Evolutionary conservation across 306 rosid genomes (phyloP), one percentile per base, ranked within the genome.

Genomic region (Cicer arietinum): DNA sequence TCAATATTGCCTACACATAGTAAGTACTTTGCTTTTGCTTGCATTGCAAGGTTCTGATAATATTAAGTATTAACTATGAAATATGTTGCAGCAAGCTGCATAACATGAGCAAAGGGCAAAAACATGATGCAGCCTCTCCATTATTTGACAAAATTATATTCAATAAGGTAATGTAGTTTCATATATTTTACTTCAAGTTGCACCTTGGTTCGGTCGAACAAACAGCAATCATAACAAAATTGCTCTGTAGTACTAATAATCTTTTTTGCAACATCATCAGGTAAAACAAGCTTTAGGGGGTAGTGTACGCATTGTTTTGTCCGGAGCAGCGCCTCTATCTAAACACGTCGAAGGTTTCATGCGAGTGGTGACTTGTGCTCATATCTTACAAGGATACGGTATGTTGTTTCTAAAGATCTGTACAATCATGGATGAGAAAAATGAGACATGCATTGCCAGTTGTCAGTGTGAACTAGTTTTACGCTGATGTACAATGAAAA

Each of bases 321-420:
- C 98, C 44, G 98, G 97, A 80, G 98, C 91, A 61, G 98, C 98
- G 44, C 98, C 98, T 72, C 91, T 93, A 47, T 80, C 97, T 10
- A 41, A 53, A 67, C 96, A 93, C 30, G 93, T 93, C 9, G 98
- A 93, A 84, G 51, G 88, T 69, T 93, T 79, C 86, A 80, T 93
- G 35, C 87, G 96, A 65, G 97, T 93, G 50, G 98, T 93, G 65
- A 51, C 97, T 1, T 93, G 98, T 73, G 86, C 92, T 80, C 90
- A 85, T 79, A 86, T 93, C 79, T 60, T 93, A 70, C 98, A 93
- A 85, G 98, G 98, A 91, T 93, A 93, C 77, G 98, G 98, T 93
- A 84, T 67, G 67, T 64, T 57, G 67, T 65, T 71, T 70, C 13
- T 75, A 73, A 6, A 7, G 54, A 25, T 30, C 77, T 77, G 13